A percentile compares a stretch with the other conserved stretches of the same genome.
phyloP scores from a whole-genome alignment of 228 moss, liverwort and hornwort species.

The Sphagnum fallax region DNA sequence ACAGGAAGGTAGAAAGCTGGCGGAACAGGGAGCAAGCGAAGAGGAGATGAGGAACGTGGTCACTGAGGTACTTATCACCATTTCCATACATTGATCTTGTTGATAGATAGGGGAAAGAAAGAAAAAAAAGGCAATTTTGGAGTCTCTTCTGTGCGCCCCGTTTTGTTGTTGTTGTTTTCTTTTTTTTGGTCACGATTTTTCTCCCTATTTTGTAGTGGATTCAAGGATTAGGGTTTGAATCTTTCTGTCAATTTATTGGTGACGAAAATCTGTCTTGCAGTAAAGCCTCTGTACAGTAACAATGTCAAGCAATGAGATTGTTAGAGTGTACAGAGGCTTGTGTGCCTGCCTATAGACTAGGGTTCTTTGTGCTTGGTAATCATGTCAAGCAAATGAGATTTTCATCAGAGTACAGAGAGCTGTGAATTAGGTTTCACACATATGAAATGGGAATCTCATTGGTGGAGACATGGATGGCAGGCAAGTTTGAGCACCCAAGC shows the following conservation, averaged over 20 bases:
- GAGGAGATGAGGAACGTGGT: slow-evolving; percentile 11
- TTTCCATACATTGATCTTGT: too few relatives aligned
- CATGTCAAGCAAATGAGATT: too few relatives aligned
- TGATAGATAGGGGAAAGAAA: background rate
- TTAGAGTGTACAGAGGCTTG: background rate
- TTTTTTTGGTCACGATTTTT: background rate
- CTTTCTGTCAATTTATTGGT: too few relatives aligned
- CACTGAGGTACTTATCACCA: slow-evolving; percentile 1
- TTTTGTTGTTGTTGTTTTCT: background rate
- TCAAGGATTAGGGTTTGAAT: too few relatives aligned
- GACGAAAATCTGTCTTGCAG: too few relatives aligned
- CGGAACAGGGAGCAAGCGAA: background rate
- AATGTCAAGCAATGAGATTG: background rate
- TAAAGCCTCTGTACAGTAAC: background rate
- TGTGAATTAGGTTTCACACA: background rate
- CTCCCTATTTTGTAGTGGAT: too few relatives aligned
- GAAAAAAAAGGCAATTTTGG: background rate
- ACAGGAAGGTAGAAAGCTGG: background rate
- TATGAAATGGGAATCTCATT: background rate
- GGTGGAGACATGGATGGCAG: slow-evolving; percentile 29
- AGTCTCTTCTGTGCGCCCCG: background rate
- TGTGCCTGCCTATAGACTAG: too few relatives aligned
- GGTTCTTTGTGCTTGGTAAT: too few relatives aligned
- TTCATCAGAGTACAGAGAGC: too few relatives aligned
- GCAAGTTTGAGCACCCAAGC: slow-evolving; percentile 86